These are phyloP conservation scores for Elongisporangium undulatum DNA, from an alignment of 352 stramenopile species.

Conservation along the genomic window DNA sequence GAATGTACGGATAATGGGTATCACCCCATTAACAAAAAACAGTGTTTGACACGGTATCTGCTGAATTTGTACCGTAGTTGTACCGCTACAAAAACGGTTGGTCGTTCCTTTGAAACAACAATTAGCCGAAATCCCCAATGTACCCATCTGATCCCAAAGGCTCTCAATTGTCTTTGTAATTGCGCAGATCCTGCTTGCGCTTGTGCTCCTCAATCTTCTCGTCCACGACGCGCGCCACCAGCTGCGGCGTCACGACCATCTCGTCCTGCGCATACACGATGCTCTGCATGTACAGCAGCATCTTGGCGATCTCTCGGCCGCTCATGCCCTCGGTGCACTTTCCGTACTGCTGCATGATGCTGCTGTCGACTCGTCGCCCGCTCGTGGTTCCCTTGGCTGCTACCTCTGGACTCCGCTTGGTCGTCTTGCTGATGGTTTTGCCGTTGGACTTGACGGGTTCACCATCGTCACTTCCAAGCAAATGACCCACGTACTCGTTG, in stretches of 20 bases:
- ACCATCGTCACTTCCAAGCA: slow-evolving; percentile 6
- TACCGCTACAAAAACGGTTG: not conserved
- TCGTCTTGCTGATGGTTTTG: not conserved
- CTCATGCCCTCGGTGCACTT: slow-evolving; percentile 71
- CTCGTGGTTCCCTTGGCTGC: not conserved
- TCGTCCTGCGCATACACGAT: slow-evolving; percentile 75
- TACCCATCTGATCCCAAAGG: slow-evolving; percentile 1
- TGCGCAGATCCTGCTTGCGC: slow-evolving; percentile 44
- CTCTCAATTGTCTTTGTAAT: slow-evolving; percentile 1
- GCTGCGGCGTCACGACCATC: slow-evolving; percentile 36
- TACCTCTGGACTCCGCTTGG: not conserved
- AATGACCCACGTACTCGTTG: slow-evolving; percentile 41
- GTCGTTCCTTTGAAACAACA: not conserved
- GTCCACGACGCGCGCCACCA: slow-evolving; percentile 56
- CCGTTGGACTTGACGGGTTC: not conserved
- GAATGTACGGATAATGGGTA: not conserved
- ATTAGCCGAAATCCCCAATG: not conserved
- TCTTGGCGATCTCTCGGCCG: slow-evolving; percentile 83
- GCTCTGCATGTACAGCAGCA: slow-evolving; percentile 84
- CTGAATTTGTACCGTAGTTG: not conserved
- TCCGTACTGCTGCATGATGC: slow-evolving; percentile 43
- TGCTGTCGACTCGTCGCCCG: slow-evolving; percentile 5
- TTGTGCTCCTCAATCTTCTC: slow-evolving; percentile 77
- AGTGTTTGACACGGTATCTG: not conserved
- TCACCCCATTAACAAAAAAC: not conserved